Conservation (phyloP, 139 green algal species). For the Haematococcus sp. region DNA sequence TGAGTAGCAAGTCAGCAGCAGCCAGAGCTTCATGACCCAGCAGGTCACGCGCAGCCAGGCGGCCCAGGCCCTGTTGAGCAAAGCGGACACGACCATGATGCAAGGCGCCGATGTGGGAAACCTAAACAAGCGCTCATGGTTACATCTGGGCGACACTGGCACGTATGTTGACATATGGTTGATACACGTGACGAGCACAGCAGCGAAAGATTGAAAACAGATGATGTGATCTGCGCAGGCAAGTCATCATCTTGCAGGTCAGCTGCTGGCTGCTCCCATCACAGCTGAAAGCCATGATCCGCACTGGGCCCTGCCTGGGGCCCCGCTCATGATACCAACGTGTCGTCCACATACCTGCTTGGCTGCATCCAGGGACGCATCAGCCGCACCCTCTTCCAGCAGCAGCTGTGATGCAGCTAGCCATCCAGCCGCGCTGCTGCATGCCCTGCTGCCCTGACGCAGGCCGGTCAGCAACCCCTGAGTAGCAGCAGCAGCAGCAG, state of each 20-base stretch:
- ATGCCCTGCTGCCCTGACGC: constrained; percentile 4
- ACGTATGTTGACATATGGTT: too few species aligned
- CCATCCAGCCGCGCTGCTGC: constrained; percentile 31
- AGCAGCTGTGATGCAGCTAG: constrained; percentile 36
- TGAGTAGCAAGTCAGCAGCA: constrained; percentile 42
- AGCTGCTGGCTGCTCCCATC: too few species aligned
- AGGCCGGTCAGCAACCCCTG: neutral
- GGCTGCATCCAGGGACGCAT: constrained; percentile 52
- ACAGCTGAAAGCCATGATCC: too few species aligned
- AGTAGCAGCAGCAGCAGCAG: constrained; percentile 25
- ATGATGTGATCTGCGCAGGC: too few species aligned
- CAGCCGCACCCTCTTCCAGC: constrained; percentile 35
- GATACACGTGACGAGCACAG: too few species aligned
- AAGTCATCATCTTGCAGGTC: too few species aligned
- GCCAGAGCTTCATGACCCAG: constrained; percentile 36
- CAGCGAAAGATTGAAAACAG: too few species aligned
- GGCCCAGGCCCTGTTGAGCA: constrained; percentile 38
- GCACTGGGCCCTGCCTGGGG: too few species aligned
- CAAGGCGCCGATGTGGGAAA: too few species aligned
- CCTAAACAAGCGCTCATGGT: too few species aligned
- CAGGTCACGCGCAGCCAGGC: constrained; percentile 32
- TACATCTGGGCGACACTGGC: too few species aligned
- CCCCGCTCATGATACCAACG: neutral
- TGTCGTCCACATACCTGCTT: constrained; percentile 25
- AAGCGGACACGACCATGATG: neutral